Evolutionary conservation across 768 basidiomycete genomes (phyloP).

Genomic region (Suillus lakei): DNA sequence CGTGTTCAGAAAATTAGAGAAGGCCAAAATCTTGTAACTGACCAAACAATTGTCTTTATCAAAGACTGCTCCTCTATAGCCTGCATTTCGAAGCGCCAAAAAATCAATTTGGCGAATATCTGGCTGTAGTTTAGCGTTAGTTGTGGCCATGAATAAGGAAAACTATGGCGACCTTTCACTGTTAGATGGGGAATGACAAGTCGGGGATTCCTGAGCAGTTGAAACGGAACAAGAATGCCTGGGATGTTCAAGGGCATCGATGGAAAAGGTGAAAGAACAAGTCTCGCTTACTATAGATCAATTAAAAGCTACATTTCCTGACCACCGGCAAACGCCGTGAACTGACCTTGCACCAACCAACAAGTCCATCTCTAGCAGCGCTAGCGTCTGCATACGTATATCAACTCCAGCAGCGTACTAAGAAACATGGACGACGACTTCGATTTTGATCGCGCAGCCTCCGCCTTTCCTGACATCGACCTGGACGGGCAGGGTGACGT

Average conservation of each 20-base stretch:
- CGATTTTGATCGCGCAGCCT: constrained; percentile 82
- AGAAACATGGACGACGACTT: constrained; percentile 55
- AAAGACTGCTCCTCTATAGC: constrained; percentile 89
- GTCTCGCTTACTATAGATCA: neutral
- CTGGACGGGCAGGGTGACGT: constrained; percentile 69
- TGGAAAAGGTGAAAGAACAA: neutral
- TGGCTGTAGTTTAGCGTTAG: constrained; percentile 48
- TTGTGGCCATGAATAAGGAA: constrained; percentile 4
- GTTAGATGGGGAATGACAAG: constrained; percentile 66
- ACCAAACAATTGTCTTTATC: constrained; percentile 99
- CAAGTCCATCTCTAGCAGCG: neutral
- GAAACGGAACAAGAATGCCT: constrained; percentile 70
- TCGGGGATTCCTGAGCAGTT: constrained; percentile 70
- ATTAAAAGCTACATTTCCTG: neutral
- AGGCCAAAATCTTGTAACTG: constrained; percentile 28
- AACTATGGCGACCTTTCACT: constrained; percentile 60
- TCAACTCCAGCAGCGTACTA: neutral
- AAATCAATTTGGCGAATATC: constrained; percentile 90
- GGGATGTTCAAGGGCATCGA: constrained; percentile 77
- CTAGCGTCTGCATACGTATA: neutral
- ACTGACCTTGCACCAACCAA: neutral
- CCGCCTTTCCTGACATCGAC: constrained; percentile 85
- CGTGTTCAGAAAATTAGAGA: neutral
- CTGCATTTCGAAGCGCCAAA: constrained; percentile 66
- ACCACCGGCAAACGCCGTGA: neutral